A percentile compares a stretch with the other conserved stretches of the same genome.
These are phyloP conservation scores for Didymosphaeria variabile DNA, from an alignment of 2,329 filamentous ascomycete genomes.

Conservation along the genomic window DNA sequence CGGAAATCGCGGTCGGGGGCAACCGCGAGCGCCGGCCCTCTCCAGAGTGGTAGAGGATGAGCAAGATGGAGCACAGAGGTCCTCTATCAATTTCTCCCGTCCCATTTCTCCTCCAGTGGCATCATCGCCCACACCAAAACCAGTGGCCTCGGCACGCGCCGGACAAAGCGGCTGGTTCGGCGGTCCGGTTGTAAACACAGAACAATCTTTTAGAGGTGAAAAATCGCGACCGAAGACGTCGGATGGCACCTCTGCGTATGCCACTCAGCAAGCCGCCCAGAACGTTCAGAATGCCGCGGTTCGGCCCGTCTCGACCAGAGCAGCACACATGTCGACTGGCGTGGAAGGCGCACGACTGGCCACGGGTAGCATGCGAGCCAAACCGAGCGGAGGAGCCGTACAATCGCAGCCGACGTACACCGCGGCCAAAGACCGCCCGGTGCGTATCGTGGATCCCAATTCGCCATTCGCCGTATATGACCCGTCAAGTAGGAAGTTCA, in stretches of 20 bases:
- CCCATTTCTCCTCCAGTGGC: conserved; percentile 60
- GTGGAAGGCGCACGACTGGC: conserved; percentile 53
- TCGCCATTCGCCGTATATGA: conserved; percentile 49
- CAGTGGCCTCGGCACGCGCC: conserved; percentile 22
- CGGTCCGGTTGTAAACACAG: conserved; percentile 46
- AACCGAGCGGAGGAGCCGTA: conserved; percentile 60
- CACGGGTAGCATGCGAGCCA: conserved; percentile 62
- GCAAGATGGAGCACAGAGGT: conserved; percentile 53
- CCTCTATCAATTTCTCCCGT: conserved; percentile 63
- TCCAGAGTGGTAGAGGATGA: conserved; percentile 56
- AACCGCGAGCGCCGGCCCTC: conserved; percentile 42
- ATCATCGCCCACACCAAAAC: conserved; percentile 23
- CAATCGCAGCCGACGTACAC: conserved; percentile 24
- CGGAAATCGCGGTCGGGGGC: conserved; percentile 32
- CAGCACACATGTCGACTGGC: conserved; percentile 45
- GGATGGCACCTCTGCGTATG: conserved; percentile 27
- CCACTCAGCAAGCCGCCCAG: conserved; percentile 45
- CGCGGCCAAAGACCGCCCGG: conserved; percentile 20
- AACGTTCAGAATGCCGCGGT: conserved; percentile 49
- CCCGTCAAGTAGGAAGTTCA: conserved; percentile 48
- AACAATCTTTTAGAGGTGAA: conserved; percentile 39
- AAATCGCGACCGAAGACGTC: conserved; percentile 41
- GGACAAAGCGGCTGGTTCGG: conserved; percentile 50
- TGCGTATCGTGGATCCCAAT: conserved; percentile 45
- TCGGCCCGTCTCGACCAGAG: conserved; percentile 54